Evolutionary conservation across 345 rosid species (phyloP).

Genomic region (Corchorus olitorius): DNA sequence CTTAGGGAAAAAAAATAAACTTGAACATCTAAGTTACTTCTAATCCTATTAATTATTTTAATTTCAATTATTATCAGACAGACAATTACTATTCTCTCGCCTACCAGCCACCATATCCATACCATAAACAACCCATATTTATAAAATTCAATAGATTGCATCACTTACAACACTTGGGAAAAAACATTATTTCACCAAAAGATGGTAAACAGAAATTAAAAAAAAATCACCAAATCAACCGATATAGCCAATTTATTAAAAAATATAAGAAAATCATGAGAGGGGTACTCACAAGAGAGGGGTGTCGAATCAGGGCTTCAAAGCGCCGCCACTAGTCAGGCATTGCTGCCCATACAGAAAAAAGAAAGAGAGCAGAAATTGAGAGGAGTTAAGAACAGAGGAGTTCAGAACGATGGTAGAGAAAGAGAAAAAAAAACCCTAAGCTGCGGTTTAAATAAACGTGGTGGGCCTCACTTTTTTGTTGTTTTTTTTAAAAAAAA

Average conservation of each 20-base stretch:
- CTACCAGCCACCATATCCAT: not conserved
- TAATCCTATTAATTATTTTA: not conserved
- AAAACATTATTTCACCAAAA: not conserved
- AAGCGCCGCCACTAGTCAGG: constrained; percentile 32
- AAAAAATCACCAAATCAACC: not conserved
- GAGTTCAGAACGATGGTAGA: too few species aligned
- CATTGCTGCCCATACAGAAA: constrained; percentile 28
- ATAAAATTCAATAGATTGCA: not conserved
- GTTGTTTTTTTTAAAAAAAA: too few species aligned
- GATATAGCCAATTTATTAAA: not conserved
- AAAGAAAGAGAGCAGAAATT: too few species aligned
- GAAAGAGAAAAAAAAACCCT: too few species aligned
- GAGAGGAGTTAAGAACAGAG: too few species aligned
- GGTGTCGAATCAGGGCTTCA: constrained; percentile 62
- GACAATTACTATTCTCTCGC: not conserved
- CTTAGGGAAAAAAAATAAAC: not conserved
- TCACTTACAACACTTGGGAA: not conserved
- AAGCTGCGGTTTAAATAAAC: too few species aligned
- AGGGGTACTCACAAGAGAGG: constrained; percentile 60
- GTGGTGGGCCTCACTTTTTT: too few species aligned
- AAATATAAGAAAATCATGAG: not conserved
- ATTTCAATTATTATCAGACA: not conserved
- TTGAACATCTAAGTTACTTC: not conserved
- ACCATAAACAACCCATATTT: not conserved
- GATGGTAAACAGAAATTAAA: not conserved